A percentile compares a stretch with the other conserved stretches of the same genome.
These are phyloP conservation scores for Cytospora piceae DNA, from an alignment of 2,329 filamentous ascomycete genomes.

Conservation along the genomic window DNA sequence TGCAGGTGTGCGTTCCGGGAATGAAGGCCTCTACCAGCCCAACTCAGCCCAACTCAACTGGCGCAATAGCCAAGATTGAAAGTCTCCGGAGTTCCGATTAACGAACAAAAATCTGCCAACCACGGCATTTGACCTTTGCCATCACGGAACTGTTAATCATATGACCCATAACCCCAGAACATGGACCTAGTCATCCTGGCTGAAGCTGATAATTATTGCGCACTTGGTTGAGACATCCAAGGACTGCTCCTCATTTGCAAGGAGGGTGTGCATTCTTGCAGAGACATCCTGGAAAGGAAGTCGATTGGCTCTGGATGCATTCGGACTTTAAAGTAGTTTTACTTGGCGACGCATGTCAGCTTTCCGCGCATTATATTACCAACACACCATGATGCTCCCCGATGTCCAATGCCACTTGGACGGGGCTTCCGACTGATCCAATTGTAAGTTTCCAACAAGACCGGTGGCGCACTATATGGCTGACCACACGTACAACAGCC, in stretches of 20 bases:
- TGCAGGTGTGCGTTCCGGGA: too few relatives aligned
- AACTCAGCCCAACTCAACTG: too few relatives aligned
- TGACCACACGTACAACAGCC: neutral
- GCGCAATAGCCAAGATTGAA: too few relatives aligned
- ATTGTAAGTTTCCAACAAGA: neutral
- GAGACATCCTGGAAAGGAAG: neutral
- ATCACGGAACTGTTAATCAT: too few relatives aligned
- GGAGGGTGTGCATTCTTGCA: neutral
- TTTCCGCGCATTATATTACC: neutral
- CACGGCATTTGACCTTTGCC: too few relatives aligned
- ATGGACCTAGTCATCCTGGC: neutral
- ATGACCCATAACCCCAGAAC: neutral
- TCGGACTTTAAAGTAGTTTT: neutral
- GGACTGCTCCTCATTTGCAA: neutral
- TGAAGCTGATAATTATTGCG: neutral
- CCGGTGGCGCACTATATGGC: neutral
- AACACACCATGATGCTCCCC: neutral
- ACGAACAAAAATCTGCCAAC: too few relatives aligned
- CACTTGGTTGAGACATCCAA: neutral
- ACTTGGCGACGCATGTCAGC: neutral
- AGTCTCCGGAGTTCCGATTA: too few relatives aligned
- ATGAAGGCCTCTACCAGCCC: too few relatives aligned
- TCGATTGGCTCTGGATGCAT: neutral
- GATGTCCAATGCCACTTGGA: neutral
- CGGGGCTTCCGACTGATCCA: neutral